A percentile compares a stretch with the other conserved stretches of the same genome.
These are phyloP conservation scores for Erodium maritimum DNA, from an alignment of 345 rosid species.

Conservation along the genomic window DNA sequence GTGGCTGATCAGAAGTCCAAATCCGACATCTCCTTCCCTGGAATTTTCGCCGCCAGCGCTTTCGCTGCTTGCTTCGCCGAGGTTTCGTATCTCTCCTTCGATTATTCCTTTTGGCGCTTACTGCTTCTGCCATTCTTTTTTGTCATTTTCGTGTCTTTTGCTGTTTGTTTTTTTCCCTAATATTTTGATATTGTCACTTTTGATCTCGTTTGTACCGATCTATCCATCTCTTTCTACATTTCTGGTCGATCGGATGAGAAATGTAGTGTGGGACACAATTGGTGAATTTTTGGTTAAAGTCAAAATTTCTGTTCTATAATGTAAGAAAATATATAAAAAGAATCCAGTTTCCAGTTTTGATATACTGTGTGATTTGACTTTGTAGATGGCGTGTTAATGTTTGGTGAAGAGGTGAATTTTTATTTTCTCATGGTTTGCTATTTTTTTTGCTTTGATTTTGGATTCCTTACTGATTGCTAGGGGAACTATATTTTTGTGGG, in stretches of 20 bases:
- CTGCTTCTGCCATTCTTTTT: neutral
- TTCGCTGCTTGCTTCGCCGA: slow-evolving; percentile 95
- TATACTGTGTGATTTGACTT: neutral
- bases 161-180: neutral
- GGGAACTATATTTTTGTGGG: no score
- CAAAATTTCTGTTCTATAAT: no score
- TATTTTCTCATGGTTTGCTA: neutral
- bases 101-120: neutral
- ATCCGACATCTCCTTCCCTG: slow-evolving; percentile 73
- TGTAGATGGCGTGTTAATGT: neutral
- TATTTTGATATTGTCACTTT: neutral
- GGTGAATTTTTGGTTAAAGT: neutral
- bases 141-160: neutral
- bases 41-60: slow-evolving; percentile 79
- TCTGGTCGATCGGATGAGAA: neutral
- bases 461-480: no score
- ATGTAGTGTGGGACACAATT: neutral
- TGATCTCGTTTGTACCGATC: neutral
- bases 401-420: no score
- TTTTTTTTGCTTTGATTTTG: no score
- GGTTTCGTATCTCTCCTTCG: slow-evolving; percentile 23
- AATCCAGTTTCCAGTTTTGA: no score
- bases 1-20: slow-evolving; percentile 61
- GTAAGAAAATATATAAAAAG: no score
- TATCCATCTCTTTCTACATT: neutral